phyloP scores from a whole-genome alignment of 306 rosid genomes.

The Gastrolobium bilobum region DNA sequence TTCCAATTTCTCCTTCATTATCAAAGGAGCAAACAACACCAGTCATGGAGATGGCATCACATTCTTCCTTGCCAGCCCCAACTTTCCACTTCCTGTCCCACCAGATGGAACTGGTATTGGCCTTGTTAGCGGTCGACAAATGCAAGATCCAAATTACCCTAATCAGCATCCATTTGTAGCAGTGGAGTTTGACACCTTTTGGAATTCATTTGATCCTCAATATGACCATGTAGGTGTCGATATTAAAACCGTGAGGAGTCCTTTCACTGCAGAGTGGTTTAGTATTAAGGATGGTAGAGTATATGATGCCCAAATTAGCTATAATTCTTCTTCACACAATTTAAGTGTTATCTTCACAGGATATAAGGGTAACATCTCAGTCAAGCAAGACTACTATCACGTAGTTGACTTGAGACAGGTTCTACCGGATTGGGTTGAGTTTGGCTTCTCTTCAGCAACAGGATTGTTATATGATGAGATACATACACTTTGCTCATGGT shows the following conservation, averaged over 20 bases:
- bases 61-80: conserved; percentile 52
- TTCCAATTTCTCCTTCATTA: conserved; percentile 51
- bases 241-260: neutral
- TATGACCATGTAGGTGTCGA: conserved; percentile 35
- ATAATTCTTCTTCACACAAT: conserved; percentile 28
- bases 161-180: conserved; percentile 51
- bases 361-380: conserved; percentile 9
- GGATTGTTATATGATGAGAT: conserved; percentile 11
- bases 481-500: conserved; percentile 46
- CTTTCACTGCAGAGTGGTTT: conserved; percentile 29
- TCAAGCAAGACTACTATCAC: conserved; percentile 5
- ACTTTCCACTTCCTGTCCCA: conserved; percentile 24
- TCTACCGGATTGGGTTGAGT: conserved; percentile 36
- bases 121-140: neutral
- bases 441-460: conserved; percentile 44
- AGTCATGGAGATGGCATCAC: conserved; percentile 52
- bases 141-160: neutral
- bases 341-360: conserved; percentile 33
- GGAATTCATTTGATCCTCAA: conserved; percentile 20
- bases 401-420: conserved; percentile 18
- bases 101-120: conserved; percentile 42
- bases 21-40: conserved; percentile 31
- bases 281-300: conserved; percentile 25
- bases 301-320: conserved; percentile 31
- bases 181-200: conserved; percentile 57